phyloP scores from a whole-genome alignment of 2,329 filamentous ascomycete genomes.

The Stachybotrys chartarum region DNA sequence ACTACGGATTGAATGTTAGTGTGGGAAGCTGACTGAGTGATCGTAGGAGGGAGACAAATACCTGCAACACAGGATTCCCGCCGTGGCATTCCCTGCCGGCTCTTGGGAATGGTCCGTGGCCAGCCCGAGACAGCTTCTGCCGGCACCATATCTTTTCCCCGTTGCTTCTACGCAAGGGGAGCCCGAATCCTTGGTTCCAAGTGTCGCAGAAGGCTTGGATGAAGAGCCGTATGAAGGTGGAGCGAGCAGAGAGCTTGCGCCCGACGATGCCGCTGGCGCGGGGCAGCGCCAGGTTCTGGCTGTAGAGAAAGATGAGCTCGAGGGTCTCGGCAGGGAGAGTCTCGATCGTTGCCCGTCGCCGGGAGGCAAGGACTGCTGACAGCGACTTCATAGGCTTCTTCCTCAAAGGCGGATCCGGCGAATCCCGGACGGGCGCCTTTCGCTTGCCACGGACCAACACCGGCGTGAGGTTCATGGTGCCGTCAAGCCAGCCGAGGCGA shows the following conservation, averaged over 20 bases:
- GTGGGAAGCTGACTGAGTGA: neutral
- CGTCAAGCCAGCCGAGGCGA: too few species aligned
- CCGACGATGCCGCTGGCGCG: slow-evolving; percentile 37
- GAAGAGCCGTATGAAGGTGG: slow-evolving; percentile 28
- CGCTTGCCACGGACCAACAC: slow-evolving; percentile 42
- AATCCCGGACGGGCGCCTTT: slow-evolving; percentile 10
- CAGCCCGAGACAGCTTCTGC: neutral
- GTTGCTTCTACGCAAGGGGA: slow-evolving; percentile 5
- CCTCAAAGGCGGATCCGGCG: slow-evolving; percentile 1
- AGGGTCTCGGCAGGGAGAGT: slow-evolving; percentile 45
- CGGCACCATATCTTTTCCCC: too few species aligned
- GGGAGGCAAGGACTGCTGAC: slow-evolving; percentile 19
- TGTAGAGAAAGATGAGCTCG: slow-evolving; percentile 44
- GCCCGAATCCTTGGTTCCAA: slow-evolving; percentile 31
- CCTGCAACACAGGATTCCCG: slow-evolving; percentile 23
- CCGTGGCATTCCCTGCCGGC: neutral
- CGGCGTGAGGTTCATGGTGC: slow-evolving; percentile 39
- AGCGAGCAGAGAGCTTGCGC: slow-evolving; percentile 33
- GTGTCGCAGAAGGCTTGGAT: slow-evolving; percentile 27
- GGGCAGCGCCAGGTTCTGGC: slow-evolving; percentile 40
- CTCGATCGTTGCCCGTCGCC: slow-evolving; percentile 19
- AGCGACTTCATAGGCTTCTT: slow-evolving; percentile 21
- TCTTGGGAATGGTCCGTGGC: neutral
- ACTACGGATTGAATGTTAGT: neutral
- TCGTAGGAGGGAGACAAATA: neutral